A percentile compares a stretch with the other conserved stretches of the same genome.
Conservation (phyloP, 257 asterid genomes). For the Solanum piurae region DNA sequence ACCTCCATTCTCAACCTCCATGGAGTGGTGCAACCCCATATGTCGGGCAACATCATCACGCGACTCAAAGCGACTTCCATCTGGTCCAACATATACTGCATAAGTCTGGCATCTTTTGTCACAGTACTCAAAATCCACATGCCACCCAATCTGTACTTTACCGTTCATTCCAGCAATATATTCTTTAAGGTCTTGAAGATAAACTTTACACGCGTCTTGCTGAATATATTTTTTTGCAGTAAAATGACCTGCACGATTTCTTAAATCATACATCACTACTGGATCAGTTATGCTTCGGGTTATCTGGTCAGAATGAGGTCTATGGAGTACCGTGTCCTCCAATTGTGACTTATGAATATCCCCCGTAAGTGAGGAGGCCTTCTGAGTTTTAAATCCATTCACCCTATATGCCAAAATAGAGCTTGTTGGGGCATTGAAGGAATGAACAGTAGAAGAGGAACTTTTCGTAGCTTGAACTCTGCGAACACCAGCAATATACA, state of each 20-base stretch:
- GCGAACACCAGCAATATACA: slow-evolving; percentile 14
- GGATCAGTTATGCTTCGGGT: slow-evolving; percentile 12
- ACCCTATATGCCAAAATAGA: slow-evolving; percentile 11
- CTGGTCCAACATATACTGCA: slow-evolving; percentile 59
- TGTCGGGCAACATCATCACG: slow-evolving; percentile 66
- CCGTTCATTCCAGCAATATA: slow-evolving; percentile 64
- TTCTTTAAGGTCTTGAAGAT: slow-evolving; percentile 56
- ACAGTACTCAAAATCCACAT: slow-evolving; percentile 59
- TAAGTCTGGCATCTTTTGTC: slow-evolving; percentile 36
- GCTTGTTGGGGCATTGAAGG: slow-evolving; percentile 11
- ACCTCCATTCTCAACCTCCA: slow-evolving; percentile 28
- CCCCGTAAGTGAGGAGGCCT: slow-evolving; percentile 14
- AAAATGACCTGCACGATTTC: slow-evolving; percentile 15
- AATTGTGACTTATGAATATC: slow-evolving; percentile 17
- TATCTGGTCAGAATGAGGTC: slow-evolving; percentile 10
- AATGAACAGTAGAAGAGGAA: slow-evolving; percentile 28
- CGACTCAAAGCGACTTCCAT: slow-evolving; percentile 61
- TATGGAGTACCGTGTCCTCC: slow-evolving; percentile 10
- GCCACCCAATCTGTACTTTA: slow-evolving; percentile 63
- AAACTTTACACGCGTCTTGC: slow-evolving; percentile 35
- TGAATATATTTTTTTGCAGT: slow-evolving; percentile 18
- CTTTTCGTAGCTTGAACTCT: slow-evolving; percentile 37
- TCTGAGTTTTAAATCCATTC: slow-evolving; percentile 19
- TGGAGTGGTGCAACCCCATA: slow-evolving; percentile 41
- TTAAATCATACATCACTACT: slow-evolving; percentile 19